phyloP scores from a whole-genome alignment of 371 early-diverging fungal genomes.

The Zychaea mexicana region DNA sequence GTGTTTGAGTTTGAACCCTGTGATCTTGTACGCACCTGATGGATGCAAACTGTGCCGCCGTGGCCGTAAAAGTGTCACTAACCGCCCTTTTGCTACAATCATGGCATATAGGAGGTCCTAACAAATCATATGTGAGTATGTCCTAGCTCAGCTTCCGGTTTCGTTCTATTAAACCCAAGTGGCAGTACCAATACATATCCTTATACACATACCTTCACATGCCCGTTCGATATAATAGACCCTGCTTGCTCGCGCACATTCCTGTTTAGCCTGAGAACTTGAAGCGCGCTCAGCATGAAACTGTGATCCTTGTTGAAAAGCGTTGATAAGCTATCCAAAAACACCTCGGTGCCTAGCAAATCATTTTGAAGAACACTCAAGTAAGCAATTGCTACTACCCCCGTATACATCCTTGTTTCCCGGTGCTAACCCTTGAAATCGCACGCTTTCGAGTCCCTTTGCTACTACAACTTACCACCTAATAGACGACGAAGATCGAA shows the following conservation, averaged over 20 bases:
- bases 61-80: slow-evolving; percentile 80
- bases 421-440: neutral
- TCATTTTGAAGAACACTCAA: too few relatives aligned
- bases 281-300: slow-evolving; percentile 79
- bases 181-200: neutral
- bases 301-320: slow-evolving; percentile 73
- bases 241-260: slow-evolving; percentile 71
- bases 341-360: slow-evolving; percentile 78
- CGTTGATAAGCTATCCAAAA: slow-evolving; percentile 78
- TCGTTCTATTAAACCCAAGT: neutral
- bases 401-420: neutral
- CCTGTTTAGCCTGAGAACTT: slow-evolving; percentile 71
- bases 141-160: too few relatives aligned
- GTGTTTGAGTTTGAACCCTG: too few relatives aligned
- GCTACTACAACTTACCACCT: slow-evolving; percentile 45
- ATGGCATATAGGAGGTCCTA: slow-evolving; percentile 77
- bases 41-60: slow-evolving; percentile 82
- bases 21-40: slow-evolving; percentile 38
- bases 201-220: slow-evolving; percentile 49
- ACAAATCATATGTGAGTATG: neutral
- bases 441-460: neutral
- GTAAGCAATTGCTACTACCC: too few relatives aligned
- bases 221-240: slow-evolving; percentile 54
- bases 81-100: slow-evolving; percentile 72
- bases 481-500: slow-evolving; percentile 88